Base-by-base conservation (phyloP, 108 stramenopile species). In the Chaetoceros tenuissimus region DNA sequence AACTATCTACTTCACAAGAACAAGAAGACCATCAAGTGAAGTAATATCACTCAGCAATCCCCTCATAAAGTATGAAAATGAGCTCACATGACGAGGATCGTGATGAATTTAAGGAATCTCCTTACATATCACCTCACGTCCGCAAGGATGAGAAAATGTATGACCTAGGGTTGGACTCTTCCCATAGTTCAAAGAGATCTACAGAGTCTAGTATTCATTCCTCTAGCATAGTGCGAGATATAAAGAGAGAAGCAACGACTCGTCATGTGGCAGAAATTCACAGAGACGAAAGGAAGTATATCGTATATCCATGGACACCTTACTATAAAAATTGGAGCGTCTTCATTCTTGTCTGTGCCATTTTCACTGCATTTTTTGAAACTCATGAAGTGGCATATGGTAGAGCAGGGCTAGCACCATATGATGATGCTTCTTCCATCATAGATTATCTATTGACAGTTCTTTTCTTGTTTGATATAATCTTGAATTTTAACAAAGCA, bases 401-500 rank as follows among this genome's bases (percentile, higher is more conserved):
- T 19, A 51, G 61, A 3, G 77, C 58, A 1, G 55, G 55, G 2
- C 51, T 75, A 10, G 40, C 54, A 10, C 57, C 50, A 25, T 63
- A 31, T 13, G 52, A 47, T 28, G 69, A 75, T 55, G 50, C 67
- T 18, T n/a, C 60, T n/a, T 57, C 69, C 16, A 51, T 78, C 49
- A 29, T 75, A 5, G 79, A 77, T 23, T 75, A 58, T 29, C 23
- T 57, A 0, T 51, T 84, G 40, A 68, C 63, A 5, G 22, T 61
- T 20, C 55, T 80, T 3, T 78, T 84, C 49, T 18, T 50, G 1
- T n/a, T 72, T n/a, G 82, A 84, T 40, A 80, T 84, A 3, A 19
- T 78, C 2, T 28, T 80, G 46, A 68, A 75, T 47, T 84, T 84
- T 49, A 65, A 75, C 25, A 30, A 80, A 31, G 82, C 75, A 0